Evolutionary conservation across 2,329 filamentous ascomycete genomes (phyloP), one percentile per base, ranked within the genome.

Genomic region (Penicillium sp.): DNA sequence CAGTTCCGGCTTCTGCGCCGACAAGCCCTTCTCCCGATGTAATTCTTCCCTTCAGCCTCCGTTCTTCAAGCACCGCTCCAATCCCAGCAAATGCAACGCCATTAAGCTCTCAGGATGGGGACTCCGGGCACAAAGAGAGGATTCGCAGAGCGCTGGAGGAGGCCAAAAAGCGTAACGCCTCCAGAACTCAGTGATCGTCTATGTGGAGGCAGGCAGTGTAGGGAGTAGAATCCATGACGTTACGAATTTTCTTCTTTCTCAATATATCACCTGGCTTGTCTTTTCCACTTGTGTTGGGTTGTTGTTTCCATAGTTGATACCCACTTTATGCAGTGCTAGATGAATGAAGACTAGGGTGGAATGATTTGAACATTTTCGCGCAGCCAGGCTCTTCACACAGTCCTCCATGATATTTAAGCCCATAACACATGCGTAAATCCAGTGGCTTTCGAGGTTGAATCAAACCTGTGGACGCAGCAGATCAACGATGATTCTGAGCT

Each of bases 111-210:
- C 53, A 51, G 9, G 59, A 66, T 13, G 66, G 67, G 16, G 74
- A 77, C 50, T 60, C 66, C 11, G 75, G 78, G 55, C 79, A 79
- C 61, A 72, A 79, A 55, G 70, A 75, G 54, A 72, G 80, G 58
- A 64, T 82, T 46, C 76, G 75, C 43, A 76, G 70, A 58, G 81
- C 81, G 31, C 64, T 83, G 50, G 79, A 83, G 56, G 76, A 78
- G 53, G 81, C 81, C 8, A 83, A 83, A 70, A 76, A 72, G 67
- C 74, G 81, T 57, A 83, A 84, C 68, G 79, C 74, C 5, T 70
- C 68, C 31, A 70, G 66, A 38, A 55, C 50, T 42, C 62, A 59
- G 41, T 52, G 59, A 48, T 61, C 43, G 54, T 31, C 13, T 32
- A n/a, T 4, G 34, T n/a, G n/a, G n/a, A 36, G 34, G 13, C 34